phyloP scores from a whole-genome alignment of 2,329 filamentous ascomycete species.

The Fusarium marasasianum region DNA sequence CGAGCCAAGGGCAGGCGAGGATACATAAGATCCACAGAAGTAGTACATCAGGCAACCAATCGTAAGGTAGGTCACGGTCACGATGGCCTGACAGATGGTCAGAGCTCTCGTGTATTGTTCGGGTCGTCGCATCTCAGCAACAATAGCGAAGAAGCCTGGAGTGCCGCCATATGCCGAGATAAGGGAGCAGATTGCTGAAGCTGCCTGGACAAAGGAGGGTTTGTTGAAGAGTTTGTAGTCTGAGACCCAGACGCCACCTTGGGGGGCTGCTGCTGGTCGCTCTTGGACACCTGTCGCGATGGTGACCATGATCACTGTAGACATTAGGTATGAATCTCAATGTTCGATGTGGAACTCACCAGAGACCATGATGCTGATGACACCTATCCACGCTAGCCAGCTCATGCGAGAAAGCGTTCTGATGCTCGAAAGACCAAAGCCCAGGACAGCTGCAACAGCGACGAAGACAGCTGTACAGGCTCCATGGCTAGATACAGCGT shows the following conservation, averaged over 20 bases:
- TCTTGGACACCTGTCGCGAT: constrained; percentile 36
- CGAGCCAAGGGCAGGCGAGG: constrained; percentile 57
- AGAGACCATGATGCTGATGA: constrained; percentile 23
- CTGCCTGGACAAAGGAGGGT: constrained; percentile 46
- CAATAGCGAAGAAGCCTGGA: constrained; percentile 47
- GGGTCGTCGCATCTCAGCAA: constrained; percentile 47
- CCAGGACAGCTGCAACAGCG: constrained; percentile 44
- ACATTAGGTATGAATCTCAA: neutral
- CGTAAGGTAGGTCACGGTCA: constrained; percentile 47
- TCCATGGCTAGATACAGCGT: constrained; percentile 51
- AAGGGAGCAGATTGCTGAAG: constrained; percentile 45
- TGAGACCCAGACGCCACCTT: constrained; percentile 39
- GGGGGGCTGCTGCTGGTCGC: constrained; percentile 22
- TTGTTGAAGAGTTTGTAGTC: constrained; percentile 46
- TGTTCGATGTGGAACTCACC: neutral
- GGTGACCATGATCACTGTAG: constrained; percentile 27
- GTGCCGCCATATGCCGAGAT: constrained; percentile 52
- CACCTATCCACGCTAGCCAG: constrained; percentile 45
- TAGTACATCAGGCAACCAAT: constrained; percentile 55
- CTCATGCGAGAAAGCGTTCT: constrained; percentile 45
- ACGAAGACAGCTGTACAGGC: constrained; percentile 53
- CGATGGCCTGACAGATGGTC: constrained; percentile 37
- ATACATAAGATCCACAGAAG: constrained; percentile 57
- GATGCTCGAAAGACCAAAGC: constrained; percentile 45
- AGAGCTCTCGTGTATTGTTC: constrained; percentile 40